Base-by-base conservation (phyloP, 805 yeast genomes). In the Wickerhamomyces bisporus region DNA sequence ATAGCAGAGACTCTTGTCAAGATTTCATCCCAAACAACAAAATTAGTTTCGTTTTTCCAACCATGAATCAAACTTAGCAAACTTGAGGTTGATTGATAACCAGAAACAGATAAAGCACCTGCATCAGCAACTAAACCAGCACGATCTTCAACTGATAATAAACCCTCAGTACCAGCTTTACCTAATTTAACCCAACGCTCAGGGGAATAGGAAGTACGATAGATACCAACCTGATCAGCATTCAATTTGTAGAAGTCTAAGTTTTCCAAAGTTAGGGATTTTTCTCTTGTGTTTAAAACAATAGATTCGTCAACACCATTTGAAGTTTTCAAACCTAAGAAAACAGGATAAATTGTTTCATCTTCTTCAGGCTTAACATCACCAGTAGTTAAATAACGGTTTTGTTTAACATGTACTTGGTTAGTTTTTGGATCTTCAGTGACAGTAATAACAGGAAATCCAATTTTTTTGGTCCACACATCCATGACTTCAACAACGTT, bases 81-180 rank as follows among this genome's bases (percentile, higher is more conserved):
- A 49, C 71, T 77, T 4, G 76, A 66, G 25, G 88, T 75, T 19
- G 79, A 66, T 39, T 81, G 75, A 50, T 73, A 72, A 23, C 93
- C 93, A 15, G 91, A 78, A 20, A 79, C 64, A 5, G 91, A 77
- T 48, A 83, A 68, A 8, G 86, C 74, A 36, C 73, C 77, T 15
- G 85, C 85, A 62, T 85, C 94, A n/a, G 89, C 83, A 34, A 84
- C 82, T 49, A 82, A 70, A 30, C 89, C 91, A 39, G 81, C 77
- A 61, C 86, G 77, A 61, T 85, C 94, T 57, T 81, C 85, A 36
- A 80, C 82, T 10, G 86, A 70, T 50, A 85, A 70, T 49, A 71
- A 63, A 29, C 77, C 78, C 10, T 68, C 68, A 29, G 70, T 71
- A 43, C 75, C 79, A 10, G 75, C 77, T 43, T 72, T 55, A 38